phyloP scores from a whole-genome alignment of 371 early-diverging fungal genomes.

The Apophysomyces trapeziformis region DNA sequence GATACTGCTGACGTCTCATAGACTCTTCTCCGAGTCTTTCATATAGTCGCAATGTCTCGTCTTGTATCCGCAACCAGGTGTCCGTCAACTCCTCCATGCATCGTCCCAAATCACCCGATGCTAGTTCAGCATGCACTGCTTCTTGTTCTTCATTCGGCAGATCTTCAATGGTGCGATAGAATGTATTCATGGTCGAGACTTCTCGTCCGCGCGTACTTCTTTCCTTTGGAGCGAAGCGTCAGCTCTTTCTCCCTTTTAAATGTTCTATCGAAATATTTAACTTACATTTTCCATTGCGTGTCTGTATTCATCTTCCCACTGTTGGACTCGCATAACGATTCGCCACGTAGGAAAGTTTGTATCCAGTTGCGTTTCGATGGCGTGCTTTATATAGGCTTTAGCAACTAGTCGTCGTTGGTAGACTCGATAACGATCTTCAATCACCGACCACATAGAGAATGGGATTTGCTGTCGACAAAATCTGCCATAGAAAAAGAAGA shows the following conservation, averaged over 20 bases:
- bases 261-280: neutral
- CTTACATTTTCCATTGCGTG: conserved; percentile 27
- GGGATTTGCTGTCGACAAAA: conserved; percentile 26
- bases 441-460: conserved; percentile 30
- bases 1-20: conserved; percentile 25
- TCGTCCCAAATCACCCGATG: conserved; percentile 13
- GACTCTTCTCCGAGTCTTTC: conserved; percentile 25
- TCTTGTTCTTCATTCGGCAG: conserved; percentile 19
- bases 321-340: conserved; percentile 13
- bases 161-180: conserved; percentile 23
- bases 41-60: conserved; percentile 23
- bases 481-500: conserved; percentile 11
- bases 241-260: neutral
- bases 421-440: conserved; percentile 27
- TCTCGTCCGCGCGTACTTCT: neutral
- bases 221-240: conserved; percentile 4
- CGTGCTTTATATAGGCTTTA: conserved; percentile 17
- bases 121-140: conserved; percentile 16
- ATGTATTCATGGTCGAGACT: conserved; percentile 1
- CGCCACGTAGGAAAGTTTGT: conserved; percentile 23
- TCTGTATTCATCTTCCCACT: conserved; percentile 35
- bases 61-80: conserved; percentile 33
- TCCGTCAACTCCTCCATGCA: conserved; percentile 20
- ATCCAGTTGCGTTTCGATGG: conserved; percentile 28
- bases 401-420: conserved; percentile 22